These are phyloP conservation scores for Brassica carinata DNA, from an alignment of 345 rosid genomes.

Conservation along the genomic window DNA sequence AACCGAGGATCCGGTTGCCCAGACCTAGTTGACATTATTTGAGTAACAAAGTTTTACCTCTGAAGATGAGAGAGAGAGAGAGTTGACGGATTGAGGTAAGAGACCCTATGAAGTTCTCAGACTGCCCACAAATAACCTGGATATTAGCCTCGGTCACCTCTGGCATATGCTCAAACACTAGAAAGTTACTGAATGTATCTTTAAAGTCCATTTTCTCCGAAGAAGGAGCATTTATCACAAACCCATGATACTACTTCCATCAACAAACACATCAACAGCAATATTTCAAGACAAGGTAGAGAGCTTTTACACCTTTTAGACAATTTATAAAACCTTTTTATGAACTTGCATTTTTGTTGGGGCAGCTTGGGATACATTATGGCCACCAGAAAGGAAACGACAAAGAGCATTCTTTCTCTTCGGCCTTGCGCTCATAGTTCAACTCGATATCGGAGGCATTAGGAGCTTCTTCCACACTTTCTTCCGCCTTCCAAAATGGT, in stretches of 20 bases:
- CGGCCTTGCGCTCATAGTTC: slow-evolving; percentile 84
- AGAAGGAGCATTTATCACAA: background rate
- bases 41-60: background rate
- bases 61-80: background rate
- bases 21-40: background rate
- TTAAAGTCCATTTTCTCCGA: background rate
- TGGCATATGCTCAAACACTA: background rate
- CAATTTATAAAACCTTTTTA: background rate
- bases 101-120: background rate
- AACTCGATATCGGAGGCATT: slow-evolving; percentile 79
- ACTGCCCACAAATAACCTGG: background rate
- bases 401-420: slow-evolving; percentile 96
- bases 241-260: background rate
- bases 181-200: background rate
- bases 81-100: background rate
- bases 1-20: too few relatives aligned
- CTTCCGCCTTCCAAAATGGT: slow-evolving; percentile 91
- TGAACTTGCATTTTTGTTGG: background rate
- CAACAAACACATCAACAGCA: background rate
- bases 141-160: background rate
- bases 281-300: slow-evolving; percentile 76
- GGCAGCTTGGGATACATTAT: slow-evolving; percentile 91
- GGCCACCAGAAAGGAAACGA: slow-evolving; percentile 96
- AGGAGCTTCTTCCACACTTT: slow-evolving; percentile 78
- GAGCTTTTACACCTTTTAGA: background rate